Evolutionary conservation across 805 yeast genomes (phyloP).

Genomic region (Yamadazyma nakazawae): DNA sequence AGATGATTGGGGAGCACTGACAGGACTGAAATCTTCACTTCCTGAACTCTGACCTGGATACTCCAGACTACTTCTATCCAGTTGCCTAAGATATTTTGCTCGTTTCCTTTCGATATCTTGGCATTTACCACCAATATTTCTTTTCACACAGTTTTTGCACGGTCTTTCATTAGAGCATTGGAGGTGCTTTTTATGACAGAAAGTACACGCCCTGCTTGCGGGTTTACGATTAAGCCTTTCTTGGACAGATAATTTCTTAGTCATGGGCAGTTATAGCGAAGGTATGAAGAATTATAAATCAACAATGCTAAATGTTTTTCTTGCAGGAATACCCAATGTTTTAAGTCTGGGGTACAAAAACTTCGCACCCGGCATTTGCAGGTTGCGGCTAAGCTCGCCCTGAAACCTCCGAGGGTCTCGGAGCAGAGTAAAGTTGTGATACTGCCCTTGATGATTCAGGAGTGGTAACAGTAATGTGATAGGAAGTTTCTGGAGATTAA

Average conservation of each 20-base stretch:
- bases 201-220: conserved; percentile 64
- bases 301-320: not conserved
- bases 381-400: conserved; percentile 1
- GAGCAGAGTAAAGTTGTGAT: not conserved
- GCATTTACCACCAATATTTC: conserved; percentile 56
- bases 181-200: conserved; percentile 70
- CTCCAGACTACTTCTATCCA: not conserved
- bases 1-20: not conserved
- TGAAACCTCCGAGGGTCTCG: not conserved
- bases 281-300: not conserved
- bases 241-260: conserved; percentile 53
- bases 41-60: not conserved
- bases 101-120: conserved; percentile 55
- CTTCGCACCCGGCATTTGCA: conserved; percentile 5
- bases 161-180: conserved; percentile 72
- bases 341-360: conserved; percentile 4
- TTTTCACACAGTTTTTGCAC: conserved; percentile 64
- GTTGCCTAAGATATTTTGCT: conserved; percentile 35
- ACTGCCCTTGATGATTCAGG: not conserved
- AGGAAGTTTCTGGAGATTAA: no score
- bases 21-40: conserved; percentile 1
- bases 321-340: not conserved
- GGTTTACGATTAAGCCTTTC: conserved; percentile 58
- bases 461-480: no score
- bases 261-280: conserved; percentile 41